These are phyloP conservation scores for Hyaloscypha bicolor DNA, from an alignment of 495 filamentous ascomycete species.

Conservation along the genomic window DNA sequence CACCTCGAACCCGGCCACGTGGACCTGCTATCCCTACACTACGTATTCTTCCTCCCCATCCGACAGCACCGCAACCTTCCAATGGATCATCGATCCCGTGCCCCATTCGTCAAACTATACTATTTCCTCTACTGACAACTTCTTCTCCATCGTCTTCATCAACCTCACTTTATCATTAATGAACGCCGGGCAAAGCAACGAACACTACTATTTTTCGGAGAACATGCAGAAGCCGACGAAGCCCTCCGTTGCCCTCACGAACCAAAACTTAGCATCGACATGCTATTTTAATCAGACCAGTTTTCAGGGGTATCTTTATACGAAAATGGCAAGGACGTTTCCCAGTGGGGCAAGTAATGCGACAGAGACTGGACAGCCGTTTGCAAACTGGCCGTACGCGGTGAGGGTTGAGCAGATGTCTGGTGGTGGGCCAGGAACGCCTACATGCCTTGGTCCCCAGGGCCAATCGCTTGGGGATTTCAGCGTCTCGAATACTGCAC, in stretches of 20 bases:
- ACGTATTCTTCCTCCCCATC: conserved; percentile 41
- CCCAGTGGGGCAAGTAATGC: conserved; percentile 31
- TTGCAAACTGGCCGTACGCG: conserved; percentile 48
- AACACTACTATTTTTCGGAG: conserved; percentile 54
- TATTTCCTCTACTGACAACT: conserved; percentile 52
- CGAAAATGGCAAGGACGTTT: conserved; percentile 45
- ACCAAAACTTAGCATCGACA: conserved; percentile 31
- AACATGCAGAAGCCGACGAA: conserved; percentile 46
- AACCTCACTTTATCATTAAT: conserved; percentile 41
- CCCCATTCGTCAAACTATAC: conserved; percentile 30
- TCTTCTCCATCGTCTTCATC: conserved; percentile 49
- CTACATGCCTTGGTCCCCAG: conserved; percentile 41
- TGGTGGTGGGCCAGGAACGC: conserved; percentile 42
- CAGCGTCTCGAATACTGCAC: conserved; percentile 5
- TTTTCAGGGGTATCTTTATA: conserved; percentile 54
- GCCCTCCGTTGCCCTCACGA: conserved; percentile 36
- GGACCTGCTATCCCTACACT: conserved; percentile 57
- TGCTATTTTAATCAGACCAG: conserved; percentile 55
- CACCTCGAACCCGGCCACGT: conserved; percentile 50
- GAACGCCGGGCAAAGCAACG: conserved; percentile 37
- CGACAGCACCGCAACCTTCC: conserved; percentile 48
- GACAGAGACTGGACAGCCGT: conserved; percentile 19
- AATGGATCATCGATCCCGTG: conserved; percentile 53
- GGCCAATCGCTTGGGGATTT: conserved; percentile 30
- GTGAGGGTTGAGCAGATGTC: conserved; percentile 48